These are phyloP conservation scores for Purshia tridentata DNA, from an alignment of 306 rosid species.

Conservation along the genomic window DNA sequence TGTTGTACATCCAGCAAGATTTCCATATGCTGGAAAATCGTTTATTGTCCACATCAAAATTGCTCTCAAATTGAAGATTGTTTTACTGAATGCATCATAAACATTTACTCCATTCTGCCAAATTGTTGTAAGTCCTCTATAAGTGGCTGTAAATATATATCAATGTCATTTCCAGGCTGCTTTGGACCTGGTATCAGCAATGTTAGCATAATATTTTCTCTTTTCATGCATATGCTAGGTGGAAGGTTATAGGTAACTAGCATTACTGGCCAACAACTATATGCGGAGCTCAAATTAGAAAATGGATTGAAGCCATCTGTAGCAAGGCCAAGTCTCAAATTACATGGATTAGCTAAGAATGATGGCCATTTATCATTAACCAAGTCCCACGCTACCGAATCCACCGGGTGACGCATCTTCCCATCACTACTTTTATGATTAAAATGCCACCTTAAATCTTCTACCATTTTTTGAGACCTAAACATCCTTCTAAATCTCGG, in stretches of 20 bases:
- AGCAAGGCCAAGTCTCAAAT: not conserved
- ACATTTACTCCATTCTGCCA: too few species aligned
- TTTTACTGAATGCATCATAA: not conserved
- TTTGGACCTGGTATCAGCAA: not conserved
- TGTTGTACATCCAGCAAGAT: slow-evolving; percentile 1
- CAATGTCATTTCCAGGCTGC: too few species aligned
- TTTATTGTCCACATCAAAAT: not conserved
- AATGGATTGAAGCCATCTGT: not conserved
- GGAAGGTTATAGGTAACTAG: not conserved
- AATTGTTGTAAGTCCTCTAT: too few species aligned
- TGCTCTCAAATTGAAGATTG: not conserved
- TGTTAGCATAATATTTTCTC: not conserved
- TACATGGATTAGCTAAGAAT: not conserved
- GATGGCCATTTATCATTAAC: not conserved
- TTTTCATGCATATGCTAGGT: not conserved
- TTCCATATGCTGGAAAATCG: not conserved
- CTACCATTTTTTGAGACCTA: not conserved
- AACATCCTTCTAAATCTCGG: not conserved
- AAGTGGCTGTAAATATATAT: too few species aligned
- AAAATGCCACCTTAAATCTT: slow-evolving; percentile 2
- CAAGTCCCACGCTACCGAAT: not conserved
- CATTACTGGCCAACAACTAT: slow-evolving; percentile 8
- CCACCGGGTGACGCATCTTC: slow-evolving; percentile 7
- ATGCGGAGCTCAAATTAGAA: not conserved
- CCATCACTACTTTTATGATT: not conserved